phyloP scores from a whole-genome alignment of 345 rosid species.

The Psidium guajava region DNA sequence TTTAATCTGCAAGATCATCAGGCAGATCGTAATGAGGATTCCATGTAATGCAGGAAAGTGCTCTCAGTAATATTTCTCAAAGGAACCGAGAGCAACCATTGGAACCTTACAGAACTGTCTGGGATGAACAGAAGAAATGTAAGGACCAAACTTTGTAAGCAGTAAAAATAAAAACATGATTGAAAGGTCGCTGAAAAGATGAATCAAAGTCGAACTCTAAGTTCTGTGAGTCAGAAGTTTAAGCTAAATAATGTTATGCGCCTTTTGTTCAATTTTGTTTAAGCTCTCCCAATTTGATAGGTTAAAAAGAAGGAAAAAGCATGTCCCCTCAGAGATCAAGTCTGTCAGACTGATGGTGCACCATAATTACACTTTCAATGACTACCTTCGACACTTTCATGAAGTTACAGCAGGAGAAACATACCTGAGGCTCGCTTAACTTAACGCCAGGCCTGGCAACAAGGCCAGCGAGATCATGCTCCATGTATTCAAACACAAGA shows the following conservation, averaged over 20 bases:
- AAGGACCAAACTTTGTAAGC: background rate
- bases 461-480: constrained; percentile 79
- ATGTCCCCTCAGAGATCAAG: background rate
- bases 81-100: background rate
- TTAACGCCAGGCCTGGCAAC: constrained; percentile 63
- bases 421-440: constrained; percentile 77
- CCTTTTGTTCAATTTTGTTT: background rate
- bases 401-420: background rate
- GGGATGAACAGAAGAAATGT: background rate
- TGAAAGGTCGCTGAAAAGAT: background rate
- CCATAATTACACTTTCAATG: background rate
- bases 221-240: background rate
- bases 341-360: background rate
- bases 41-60: background rate
- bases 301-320: background rate
- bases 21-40: background rate
- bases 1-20: constrained; percentile 40
- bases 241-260: background rate
- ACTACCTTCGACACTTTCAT: background rate
- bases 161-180: background rate
- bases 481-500: constrained; percentile 93
- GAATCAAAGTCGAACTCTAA: background rate
- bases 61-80: background rate
- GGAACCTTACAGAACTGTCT: background rate
- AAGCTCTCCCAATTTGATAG: background rate